Evolutionary conservation across 768 basidiomycete genomes (phyloP), one percentile per base, ranked within the genome.

Genomic region (Amanita phalloides): DNA sequence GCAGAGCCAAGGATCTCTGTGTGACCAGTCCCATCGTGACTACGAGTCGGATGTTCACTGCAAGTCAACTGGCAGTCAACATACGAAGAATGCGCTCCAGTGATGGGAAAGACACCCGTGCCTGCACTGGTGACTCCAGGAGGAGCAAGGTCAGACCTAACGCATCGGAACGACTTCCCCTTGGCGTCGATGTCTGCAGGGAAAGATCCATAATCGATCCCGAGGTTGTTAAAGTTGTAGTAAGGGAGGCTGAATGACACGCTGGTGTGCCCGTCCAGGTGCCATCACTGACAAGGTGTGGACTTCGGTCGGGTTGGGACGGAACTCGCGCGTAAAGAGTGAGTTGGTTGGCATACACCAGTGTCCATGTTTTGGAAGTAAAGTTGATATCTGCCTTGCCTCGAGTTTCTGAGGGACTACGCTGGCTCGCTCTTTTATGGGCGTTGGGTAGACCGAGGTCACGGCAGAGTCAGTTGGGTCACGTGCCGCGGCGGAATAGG

Each of bases 301-400:
- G 11, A 13, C 3, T 14, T 48, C 4, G 25, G 23, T 21, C 14
- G 6, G 5, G 6, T 9, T 11, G 20, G 20, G 9, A 14, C 7
- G 11, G 4, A 7, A 48, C 47, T 36, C 37, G 38, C 47, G 47
- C 36, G 35, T 23, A 48, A 21, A 48, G 28, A 7, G 35, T 48
- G 33, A 48, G 20, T 48, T 48, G 47, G 38, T 35, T 48, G 47
- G 21, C 47, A 48, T 35, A n/a, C 10, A 25, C 38, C 38, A 20
- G 38, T 41, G 10, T 41, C 28, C 26, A 49, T 49, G 3, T 30
- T 21, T 28, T 49, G 48, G 26, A 49, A 49, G 48, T 49, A 14
- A 39, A 39, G 48, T 49, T 49, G 20, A 48, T 25, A 30, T 20
- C 20, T 49, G 48, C 41, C 48, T 49, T 20, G 48, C n/a, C 14